Evolutionary conservation across 1,284 basidiomycete genomes (phyloP), one percentile per base, ranked within the genome.

Genomic region (Boletus semigastroideus): DNA sequence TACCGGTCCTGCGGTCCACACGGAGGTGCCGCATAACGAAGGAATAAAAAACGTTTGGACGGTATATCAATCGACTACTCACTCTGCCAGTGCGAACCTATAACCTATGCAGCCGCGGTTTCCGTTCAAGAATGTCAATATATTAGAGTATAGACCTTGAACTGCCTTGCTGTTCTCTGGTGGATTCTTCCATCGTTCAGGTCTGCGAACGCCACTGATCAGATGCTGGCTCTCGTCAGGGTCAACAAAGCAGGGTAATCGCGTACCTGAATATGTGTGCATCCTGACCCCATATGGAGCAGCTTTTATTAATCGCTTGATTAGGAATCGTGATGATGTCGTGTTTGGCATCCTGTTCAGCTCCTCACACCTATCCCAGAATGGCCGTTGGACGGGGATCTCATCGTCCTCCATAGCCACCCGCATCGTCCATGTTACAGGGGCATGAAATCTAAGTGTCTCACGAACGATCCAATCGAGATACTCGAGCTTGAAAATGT

Each of bases 61-160:
- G 43, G 16, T n/a, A n/a, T 39, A 42, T 25, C 40, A 49, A 33
- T 20, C 36, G 22, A 22, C 20, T 16, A 79, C 82, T 72, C 63
- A 84, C 83, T 90, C 86, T 25, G 77, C 75, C 42, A 90, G 60
- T 8, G 87, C 85, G 60, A 90, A 89, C 59, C 78, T 77, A 65
- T 82, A 88, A 8, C 87, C 86, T 59, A 89, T 87, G 64, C 86
- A 89, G 37, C 83, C 82, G 49, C 87, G 72, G 57, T 82, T 75
- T 49, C 79, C 79, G 55, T 76, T 78, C 43, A 87, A 68, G 70
- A 90, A 91, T 16, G 86, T 86, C 50, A 89, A 63, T 27, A 78
- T 76, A 60, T 83, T 82, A 2, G 83, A 78, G 68, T 79, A 86
- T 49, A 87, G 66, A 17, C 85, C 86, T 27, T 79, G 81, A 31